Evolutionary conservation across 202 grass and related monocot genomes (phyloP).

Genomic region (Elaeis oleifera): DNA sequence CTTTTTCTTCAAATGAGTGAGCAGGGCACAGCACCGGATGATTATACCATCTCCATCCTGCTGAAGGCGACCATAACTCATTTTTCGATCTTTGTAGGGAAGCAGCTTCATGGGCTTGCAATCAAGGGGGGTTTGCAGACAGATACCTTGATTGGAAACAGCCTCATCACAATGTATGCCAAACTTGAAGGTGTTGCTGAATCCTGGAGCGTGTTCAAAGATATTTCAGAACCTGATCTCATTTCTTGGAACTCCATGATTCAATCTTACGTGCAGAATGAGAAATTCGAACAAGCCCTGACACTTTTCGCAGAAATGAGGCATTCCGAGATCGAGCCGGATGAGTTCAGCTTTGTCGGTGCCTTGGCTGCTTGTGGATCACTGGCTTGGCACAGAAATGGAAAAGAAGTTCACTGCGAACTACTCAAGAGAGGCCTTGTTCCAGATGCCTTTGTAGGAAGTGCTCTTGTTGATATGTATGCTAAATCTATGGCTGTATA

Average conservation of each 20-base stretch:
- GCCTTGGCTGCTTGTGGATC: slow-evolving; percentile 25
- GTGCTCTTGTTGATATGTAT: slow-evolving; percentile 28
- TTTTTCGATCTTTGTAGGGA: background rate
- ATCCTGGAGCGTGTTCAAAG: slow-evolving; percentile 1
- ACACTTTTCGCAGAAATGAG: slow-evolving; percentile 18
- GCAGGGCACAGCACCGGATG: slow-evolving; percentile 11
- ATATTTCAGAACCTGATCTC: slow-evolving; percentile 15
- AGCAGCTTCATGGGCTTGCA: slow-evolving; percentile 15
- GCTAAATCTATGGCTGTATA: slow-evolving; percentile 9
- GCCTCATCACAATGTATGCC: slow-evolving; percentile 16
- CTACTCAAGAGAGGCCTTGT: slow-evolving; percentile 16
- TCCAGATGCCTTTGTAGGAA: slow-evolving; percentile 1
- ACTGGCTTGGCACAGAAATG: slow-evolving; percentile 5
- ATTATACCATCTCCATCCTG: slow-evolving; percentile 27
- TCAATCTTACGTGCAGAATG: slow-evolving; percentile 17
- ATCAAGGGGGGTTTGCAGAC: slow-evolving; percentile 13
- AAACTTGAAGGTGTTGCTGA: slow-evolving; percentile 16
- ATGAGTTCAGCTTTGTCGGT: slow-evolving; percentile 14
- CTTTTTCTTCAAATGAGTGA: slow-evolving; percentile 14
- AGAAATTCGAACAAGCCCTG: slow-evolving; percentile 10
- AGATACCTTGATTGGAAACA: slow-evolving; percentile 15
- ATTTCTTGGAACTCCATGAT: slow-evolving; percentile 27
- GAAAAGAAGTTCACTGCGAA: slow-evolving; percentile 20
- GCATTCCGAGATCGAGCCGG: slow-evolving; percentile 3
- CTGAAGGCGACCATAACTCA: slow-evolving; percentile 13